phyloP scores from a whole-genome alignment of 257 asterid species.

The Primulina huaijiensis region DNA sequence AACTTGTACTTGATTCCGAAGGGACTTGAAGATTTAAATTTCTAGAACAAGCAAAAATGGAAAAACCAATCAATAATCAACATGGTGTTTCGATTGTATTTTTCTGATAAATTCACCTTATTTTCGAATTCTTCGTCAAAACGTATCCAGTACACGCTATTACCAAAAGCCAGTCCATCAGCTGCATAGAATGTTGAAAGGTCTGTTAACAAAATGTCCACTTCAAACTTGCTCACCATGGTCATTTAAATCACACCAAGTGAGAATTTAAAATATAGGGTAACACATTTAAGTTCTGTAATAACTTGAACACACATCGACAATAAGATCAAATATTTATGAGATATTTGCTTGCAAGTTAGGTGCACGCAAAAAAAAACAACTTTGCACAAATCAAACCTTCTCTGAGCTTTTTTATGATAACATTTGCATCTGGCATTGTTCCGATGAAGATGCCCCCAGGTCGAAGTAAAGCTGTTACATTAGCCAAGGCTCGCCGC shows the following conservation, averaged over 20 bases:
- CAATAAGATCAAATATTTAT: slow-evolving; percentile 2
- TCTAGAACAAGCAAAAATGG: slow-evolving; percentile 45
- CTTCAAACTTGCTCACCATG: background rate
- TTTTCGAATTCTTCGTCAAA: slow-evolving; percentile 70
- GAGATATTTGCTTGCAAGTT: background rate
- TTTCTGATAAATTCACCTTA: slow-evolving; percentile 49
- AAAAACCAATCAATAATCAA: slow-evolving; percentile 3
- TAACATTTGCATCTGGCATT: slow-evolving; percentile 99
- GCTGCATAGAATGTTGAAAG: slow-evolving; percentile 52
- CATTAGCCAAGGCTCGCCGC: slow-evolving; percentile 85
- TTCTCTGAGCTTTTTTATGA: slow-evolving; percentile 81
- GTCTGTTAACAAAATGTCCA: background rate
- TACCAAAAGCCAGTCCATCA: slow-evolving; percentile 80
- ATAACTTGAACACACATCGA: slow-evolving; percentile 1
- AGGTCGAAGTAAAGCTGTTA: slow-evolving; percentile 92
- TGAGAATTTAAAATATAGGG: background rate
- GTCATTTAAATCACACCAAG: background rate
- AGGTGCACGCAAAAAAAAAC: background rate
- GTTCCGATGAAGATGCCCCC: slow-evolving; percentile 97
- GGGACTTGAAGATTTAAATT: slow-evolving; percentile 79
- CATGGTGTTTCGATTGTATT: background rate
- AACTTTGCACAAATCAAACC: slow-evolving; percentile 41
- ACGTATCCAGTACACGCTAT: slow-evolving; percentile 82
- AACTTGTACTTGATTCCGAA: slow-evolving; percentile 91
- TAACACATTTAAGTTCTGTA: background rate